A percentile compares a stretch with the other conserved stretches of the same genome.
Conservation (phyloP, 306 rosid species). For the Nissolia schottii region DNA sequence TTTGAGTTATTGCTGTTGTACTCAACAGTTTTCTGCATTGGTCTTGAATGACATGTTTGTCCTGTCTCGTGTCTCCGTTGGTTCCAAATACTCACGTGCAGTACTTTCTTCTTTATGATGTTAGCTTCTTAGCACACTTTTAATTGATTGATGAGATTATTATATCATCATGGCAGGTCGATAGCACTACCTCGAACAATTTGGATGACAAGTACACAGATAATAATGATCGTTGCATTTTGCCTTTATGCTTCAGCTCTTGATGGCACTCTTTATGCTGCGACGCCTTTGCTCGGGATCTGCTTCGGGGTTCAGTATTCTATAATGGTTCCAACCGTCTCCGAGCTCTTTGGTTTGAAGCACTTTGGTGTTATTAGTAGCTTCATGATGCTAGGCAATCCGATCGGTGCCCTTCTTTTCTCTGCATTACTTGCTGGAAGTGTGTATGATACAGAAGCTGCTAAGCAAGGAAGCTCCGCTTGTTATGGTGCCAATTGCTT, state of each 20-base stretch:
- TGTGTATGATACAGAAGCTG: conserved; percentile 73
- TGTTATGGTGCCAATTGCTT: conserved; percentile 71
- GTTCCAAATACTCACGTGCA: background rate
- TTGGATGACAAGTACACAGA: conserved; percentile 69
- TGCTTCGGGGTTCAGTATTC: conserved; percentile 57
- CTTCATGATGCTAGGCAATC: conserved; percentile 63
- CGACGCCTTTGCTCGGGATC: conserved; percentile 69
- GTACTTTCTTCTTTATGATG: background rate
- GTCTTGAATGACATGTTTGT: conserved; percentile 1
- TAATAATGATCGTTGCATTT: conserved; percentile 53
- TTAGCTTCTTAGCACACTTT: background rate
- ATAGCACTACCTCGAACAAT: conserved; percentile 56
- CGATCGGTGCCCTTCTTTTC: conserved; percentile 69
- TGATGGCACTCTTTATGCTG: conserved; percentile 50
- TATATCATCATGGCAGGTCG: conserved; percentile 43
- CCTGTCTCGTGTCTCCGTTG: background rate
- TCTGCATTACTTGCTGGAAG: conserved; percentile 60
- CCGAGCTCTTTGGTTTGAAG: conserved; percentile 69
- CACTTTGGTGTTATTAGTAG: conserved; percentile 60
- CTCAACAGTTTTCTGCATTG: background rate
- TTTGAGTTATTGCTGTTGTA: background rate
- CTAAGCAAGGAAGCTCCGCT: conserved; percentile 63
- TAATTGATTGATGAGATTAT: background rate
- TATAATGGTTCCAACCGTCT: conserved; percentile 28
- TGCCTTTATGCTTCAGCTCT: conserved; percentile 54